phyloP scores from a whole-genome alignment of 805 yeast species.

The Isabelozyma pseudorhagii region DNA sequence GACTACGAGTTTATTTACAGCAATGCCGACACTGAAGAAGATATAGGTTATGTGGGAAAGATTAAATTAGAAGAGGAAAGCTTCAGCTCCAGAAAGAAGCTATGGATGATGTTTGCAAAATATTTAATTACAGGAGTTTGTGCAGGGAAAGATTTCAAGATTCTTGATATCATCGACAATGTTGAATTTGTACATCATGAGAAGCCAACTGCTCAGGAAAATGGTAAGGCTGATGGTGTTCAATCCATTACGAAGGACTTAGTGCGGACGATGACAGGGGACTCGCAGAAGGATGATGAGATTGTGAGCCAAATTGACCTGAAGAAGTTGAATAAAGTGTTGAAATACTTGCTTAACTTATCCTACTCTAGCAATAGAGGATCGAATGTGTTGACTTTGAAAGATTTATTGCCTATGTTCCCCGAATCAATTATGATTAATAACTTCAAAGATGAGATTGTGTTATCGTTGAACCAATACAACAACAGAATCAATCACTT shows the following conservation, averaged over 20 bases:
- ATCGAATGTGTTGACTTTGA: conserved; percentile 51
- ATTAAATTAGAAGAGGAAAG: conserved; percentile 33
- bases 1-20: conserved; percentile 52
- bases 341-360: conserved; percentile 29
- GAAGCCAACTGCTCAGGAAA: neutral
- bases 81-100: conserved; percentile 51
- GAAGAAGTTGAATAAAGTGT: conserved; percentile 18
- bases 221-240: conserved; percentile 2
- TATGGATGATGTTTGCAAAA: conserved; percentile 70
- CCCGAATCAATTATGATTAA: conserved; percentile 83
- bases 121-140: conserved; percentile 40
- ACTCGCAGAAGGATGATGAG: neutral
- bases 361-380: conserved; percentile 21
- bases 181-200: neutral
- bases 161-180: conserved; percentile 10
- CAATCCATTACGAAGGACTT: conserved; percentile 10
- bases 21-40: conserved; percentile 42
- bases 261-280: conserved; percentile 3
- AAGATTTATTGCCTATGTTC: conserved; percentile 78
- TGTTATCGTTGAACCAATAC: conserved; percentile 71
- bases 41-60: conserved; percentile 26
- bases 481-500: conserved; percentile 63
- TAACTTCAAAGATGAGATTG: conserved; percentile 79
- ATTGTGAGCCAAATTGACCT: conserved; percentile 2
- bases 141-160: conserved; percentile 13